Percentiles rank a stretch among this genome's conserved stretches.
Evolutionary conservation across 192 early-diverging fungal genomes (phyloP).

Genomic region (Rhizoclosmatium sp.): DNA sequence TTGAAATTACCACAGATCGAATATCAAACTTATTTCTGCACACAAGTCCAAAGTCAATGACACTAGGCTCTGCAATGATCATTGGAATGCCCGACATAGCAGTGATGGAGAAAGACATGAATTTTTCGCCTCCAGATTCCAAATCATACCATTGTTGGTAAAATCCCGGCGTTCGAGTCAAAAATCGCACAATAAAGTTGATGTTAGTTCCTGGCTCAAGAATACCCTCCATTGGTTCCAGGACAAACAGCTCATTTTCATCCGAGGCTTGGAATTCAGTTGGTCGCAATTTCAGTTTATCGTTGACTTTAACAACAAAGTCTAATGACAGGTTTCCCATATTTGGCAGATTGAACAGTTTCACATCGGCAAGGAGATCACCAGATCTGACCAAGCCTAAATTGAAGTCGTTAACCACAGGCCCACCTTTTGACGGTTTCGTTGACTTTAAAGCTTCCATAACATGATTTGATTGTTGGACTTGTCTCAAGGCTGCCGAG

Average conservation of each 20-base stretch:
- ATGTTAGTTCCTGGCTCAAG: constrained; percentile 52
- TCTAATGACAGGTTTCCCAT: constrained; percentile 62
- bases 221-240: constrained; percentile 51
- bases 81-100: constrained; percentile 61
- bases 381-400: constrained; percentile 54
- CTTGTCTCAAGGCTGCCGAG: constrained; percentile 44
- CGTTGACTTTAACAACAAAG: constrained; percentile 47
- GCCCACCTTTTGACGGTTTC: constrained; percentile 34
- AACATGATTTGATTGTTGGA: constrained; percentile 56
- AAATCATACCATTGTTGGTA: constrained; percentile 62
- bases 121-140: constrained; percentile 57
- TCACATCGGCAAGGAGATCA: constrained; percentile 45
- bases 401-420: constrained; percentile 53
- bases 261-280: constrained; percentile 31
- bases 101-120: constrained; percentile 57
- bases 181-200: constrained; percentile 57
- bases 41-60: constrained; percentile 66
- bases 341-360: constrained; percentile 64
- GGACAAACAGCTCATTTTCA: constrained; percentile 43
- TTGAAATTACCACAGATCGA: constrained; percentile 53
- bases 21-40: constrained; percentile 43
- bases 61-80: constrained; percentile 43
- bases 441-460: constrained; percentile 48
- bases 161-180: constrained; percentile 44
- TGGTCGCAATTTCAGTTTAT: constrained; percentile 45